Evolutionary conservation across 164 flowering plant genomes (phyloP).

Genomic region (Houttuynia cordata): DNA sequence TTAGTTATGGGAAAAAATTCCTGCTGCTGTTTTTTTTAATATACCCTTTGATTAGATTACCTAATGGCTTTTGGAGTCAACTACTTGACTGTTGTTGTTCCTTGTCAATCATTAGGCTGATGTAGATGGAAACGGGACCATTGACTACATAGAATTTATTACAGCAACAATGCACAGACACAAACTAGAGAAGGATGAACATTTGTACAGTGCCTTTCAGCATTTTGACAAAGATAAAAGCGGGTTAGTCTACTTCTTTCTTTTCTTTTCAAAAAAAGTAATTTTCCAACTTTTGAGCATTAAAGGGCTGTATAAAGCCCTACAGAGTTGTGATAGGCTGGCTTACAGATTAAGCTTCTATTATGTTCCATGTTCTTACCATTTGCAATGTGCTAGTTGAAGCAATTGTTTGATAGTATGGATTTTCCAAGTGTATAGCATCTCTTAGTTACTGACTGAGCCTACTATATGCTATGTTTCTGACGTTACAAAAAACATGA

Average conservation of each 20-base stretch:
- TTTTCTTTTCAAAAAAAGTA: constrained; percentile 1
- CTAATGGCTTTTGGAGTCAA: background rate
- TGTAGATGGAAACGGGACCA: constrained; percentile 70
- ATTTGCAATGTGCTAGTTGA: no score
- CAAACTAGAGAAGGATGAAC: constrained; percentile 59
- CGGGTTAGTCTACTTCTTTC: constrained; percentile 42
- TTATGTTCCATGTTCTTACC: no score
- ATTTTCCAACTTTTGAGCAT: no score
- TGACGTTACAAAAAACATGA: no score
- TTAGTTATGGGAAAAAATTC: constrained; percentile 1
- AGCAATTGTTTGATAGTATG: no score
- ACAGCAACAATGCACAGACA: constrained; percentile 77
- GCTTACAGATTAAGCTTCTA: no score
- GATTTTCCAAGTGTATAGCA: no score
- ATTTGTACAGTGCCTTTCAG: constrained; percentile 58
- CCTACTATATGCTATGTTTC: no score
- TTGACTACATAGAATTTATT: constrained; percentile 66
- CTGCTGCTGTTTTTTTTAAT: background rate
- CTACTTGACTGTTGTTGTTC: background rate
- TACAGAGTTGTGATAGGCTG: no score
- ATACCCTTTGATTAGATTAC: no score
- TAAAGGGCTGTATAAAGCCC: no score
- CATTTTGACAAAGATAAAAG: constrained; percentile 75
- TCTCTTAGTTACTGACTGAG: no score
- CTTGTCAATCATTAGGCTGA: constrained; percentile 38